Percentiles rank a stretch among this genome's conserved stretches.
These are phyloP conservation scores for Apiotrichum montevideense DNA, from an alignment of 1,284 basidiomycete genomes.

Conservation along the genomic window DNA sequence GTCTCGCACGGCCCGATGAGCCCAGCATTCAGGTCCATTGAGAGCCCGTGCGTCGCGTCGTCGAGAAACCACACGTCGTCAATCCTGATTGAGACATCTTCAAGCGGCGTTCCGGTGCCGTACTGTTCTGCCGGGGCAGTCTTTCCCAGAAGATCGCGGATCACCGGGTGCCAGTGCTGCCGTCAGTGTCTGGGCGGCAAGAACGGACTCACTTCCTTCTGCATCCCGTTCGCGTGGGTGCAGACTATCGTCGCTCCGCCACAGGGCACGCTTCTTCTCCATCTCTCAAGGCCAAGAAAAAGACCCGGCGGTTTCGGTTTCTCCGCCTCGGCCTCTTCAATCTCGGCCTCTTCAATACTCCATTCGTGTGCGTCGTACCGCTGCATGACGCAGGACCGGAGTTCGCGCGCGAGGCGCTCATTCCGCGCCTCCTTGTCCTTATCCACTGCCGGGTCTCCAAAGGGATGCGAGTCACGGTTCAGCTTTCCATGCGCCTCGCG, in stretches of 20 bases:
- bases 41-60: slow-evolving; percentile 67
- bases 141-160: slow-evolving; percentile 49
- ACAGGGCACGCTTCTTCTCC: neutral
- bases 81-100: slow-evolving; percentile 35
- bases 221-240: slow-evolving; percentile 73
- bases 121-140: neutral
- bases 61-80: slow-evolving; percentile 78
- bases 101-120: neutral
- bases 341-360: slow-evolving; percentile 1
- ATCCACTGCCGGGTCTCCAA: slow-evolving; percentile 1
- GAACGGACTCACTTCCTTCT: slow-evolving; percentile 60
- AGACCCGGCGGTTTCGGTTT: slow-evolving; percentile 37
- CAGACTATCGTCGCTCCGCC: slow-evolving; percentile 61
- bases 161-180: slow-evolving; percentile 57
- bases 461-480: slow-evolving; percentile 18
- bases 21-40: slow-evolving; percentile 60
- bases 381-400: neutral
- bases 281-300: slow-evolving; percentile 21
- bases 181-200: neutral
- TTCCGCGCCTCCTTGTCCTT: slow-evolving; percentile 28
- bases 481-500: slow-evolving; percentile 28
- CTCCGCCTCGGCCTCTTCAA: no score
- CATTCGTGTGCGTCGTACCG: slow-evolving; percentile 6
- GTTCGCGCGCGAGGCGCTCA: slow-evolving; percentile 6
- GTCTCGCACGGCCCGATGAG: slow-evolving; percentile 46